phyloP scores from a whole-genome alignment of 352 stramenopile genomes.

The Pythium insidiosum region DNA sequence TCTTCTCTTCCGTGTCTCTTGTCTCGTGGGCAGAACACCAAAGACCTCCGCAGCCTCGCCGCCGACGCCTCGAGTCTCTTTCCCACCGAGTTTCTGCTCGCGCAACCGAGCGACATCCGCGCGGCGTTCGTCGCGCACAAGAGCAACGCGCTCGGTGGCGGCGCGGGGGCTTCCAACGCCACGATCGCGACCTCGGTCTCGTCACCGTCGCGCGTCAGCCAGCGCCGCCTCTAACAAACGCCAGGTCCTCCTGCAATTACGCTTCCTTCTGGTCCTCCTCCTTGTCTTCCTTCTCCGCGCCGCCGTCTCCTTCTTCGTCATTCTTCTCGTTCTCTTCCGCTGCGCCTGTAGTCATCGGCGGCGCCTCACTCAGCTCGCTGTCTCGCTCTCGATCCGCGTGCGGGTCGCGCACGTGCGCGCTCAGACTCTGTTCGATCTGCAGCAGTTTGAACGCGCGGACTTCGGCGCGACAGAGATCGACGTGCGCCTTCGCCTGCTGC shows the following conservation, averaged over 20 bases:
- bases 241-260: no score
- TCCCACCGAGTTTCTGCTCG: slow-evolving; percentile 74
- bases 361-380: no score
- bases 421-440: slow-evolving; percentile 67
- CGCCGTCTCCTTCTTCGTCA: background rate
- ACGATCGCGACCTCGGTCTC: no score
- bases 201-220: no score
- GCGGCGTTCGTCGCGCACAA: slow-evolving; percentile 51
- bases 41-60: slow-evolving; percentile 79
- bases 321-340: slow-evolving; percentile 1
- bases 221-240: no score
- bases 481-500: slow-evolving; percentile 53
- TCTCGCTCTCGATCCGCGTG: no score
- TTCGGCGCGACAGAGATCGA: slow-evolving; percentile 64
- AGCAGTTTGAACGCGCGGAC: slow-evolving; percentile 75
- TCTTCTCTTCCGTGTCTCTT: no score
- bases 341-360: slow-evolving; percentile 14
- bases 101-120: slow-evolving; percentile 44
- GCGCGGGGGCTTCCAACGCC: no score
- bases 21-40: slow-evolving; percentile 70
- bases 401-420: slow-evolving; percentile 47
- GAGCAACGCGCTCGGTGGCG: slow-evolving; percentile 26
- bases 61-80: slow-evolving; percentile 72
- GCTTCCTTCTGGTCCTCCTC: no score
- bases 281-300: no score